Conservation (phyloP, 345 rosid species). For the Cochlearia excelsa region DNA sequence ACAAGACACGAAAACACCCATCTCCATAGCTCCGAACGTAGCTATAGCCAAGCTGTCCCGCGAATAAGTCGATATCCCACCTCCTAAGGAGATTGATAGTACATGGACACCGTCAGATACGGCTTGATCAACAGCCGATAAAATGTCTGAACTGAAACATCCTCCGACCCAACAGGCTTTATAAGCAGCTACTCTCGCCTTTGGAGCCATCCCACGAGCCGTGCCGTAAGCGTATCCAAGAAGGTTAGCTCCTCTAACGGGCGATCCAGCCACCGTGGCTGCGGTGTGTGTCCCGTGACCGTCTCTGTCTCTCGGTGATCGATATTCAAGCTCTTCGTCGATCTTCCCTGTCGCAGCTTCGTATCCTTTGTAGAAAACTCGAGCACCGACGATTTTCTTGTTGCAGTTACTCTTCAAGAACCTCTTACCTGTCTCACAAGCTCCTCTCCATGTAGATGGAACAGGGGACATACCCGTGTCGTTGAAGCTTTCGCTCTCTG, state of each 20-base stretch:
- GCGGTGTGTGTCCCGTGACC: slow-evolving; percentile 91
- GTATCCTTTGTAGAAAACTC: slow-evolving; percentile 56
- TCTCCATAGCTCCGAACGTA: slow-evolving; percentile 82
- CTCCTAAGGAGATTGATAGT: slow-evolving; percentile 72
- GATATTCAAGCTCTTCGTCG: slow-evolving; percentile 57
- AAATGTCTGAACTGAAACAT: slow-evolving; percentile 71
- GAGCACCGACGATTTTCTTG: slow-evolving; percentile 70
- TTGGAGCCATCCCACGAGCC: slow-evolving; percentile 78
- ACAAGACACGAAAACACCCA: slow-evolving; percentile 71
- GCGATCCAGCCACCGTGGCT: slow-evolving; percentile 67
- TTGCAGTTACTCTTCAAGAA: slow-evolving; percentile 56
- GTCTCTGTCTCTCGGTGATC: slow-evolving; percentile 66
- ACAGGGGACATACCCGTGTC: slow-evolving; percentile 55
- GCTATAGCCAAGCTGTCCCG: slow-evolving; percentile 68
- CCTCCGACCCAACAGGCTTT: slow-evolving; percentile 77
- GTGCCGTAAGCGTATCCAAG: slow-evolving; percentile 70
- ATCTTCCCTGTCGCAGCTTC: slow-evolving; percentile 63
- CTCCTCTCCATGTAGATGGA: slow-evolving; percentile 69
- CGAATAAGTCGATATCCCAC: slow-evolving; percentile 58
- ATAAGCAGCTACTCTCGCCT: slow-evolving; percentile 69
- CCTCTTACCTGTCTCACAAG: slow-evolving; percentile 55
- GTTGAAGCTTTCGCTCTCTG: slow-evolving; percentile 65
- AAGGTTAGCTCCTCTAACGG: slow-evolving; percentile 57
- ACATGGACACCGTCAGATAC: slow-evolving; percentile 76
- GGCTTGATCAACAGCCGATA: slow-evolving; percentile 71